These are phyloP conservation scores for Lobulomyces angularis DNA, from an alignment of 192 early-diverging fungal genomes.

Conservation along the genomic window DNA sequence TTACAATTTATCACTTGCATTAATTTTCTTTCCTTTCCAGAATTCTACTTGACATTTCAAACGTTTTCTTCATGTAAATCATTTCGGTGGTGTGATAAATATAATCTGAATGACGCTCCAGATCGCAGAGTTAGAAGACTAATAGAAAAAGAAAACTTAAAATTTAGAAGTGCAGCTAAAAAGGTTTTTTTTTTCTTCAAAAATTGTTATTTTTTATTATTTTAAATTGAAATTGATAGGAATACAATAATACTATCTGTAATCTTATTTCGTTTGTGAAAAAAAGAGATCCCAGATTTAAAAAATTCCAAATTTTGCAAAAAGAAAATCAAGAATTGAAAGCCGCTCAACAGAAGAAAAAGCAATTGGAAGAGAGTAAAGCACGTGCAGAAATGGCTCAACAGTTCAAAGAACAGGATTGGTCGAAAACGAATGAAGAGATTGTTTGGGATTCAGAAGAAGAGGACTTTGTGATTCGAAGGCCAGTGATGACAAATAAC, in stretches of 20 bases:
- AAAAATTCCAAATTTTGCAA: conserved; percentile 45
- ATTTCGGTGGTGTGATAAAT: conserved; percentile 91
- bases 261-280: conserved; percentile 62
- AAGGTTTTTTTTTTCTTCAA: too few relatives aligned
- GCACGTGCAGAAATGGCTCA: conserved; percentile 40
- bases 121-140: conserved; percentile 64
- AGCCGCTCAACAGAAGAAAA: conserved; percentile 39
- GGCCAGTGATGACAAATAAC: conserved; percentile 16
- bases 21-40: conserved; percentile 29
- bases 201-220: too few relatives aligned
- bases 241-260: conserved; percentile 33
- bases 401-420: conserved; percentile 56
- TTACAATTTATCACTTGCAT: conserved; percentile 6
- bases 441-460: conserved; percentile 18
- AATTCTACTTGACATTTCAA: conserved; percentile 71
- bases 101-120: conserved; percentile 64
- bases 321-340: conserved; percentile 36
- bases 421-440: conserved; percentile 51
- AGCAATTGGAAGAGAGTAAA: conserved; percentile 43
- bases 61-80: conserved; percentile 72
- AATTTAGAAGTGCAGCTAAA: conserved; percentile 57
- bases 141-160: conserved; percentile 90
- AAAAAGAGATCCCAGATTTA: conserved; percentile 84
- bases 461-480: conserved; percentile 25
- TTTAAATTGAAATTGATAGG: conserved; percentile 4